These are phyloP conservation scores for Euphorbia celastroides DNA, from an alignment of 441 rosid species.

Conservation along the genomic window DNA sequence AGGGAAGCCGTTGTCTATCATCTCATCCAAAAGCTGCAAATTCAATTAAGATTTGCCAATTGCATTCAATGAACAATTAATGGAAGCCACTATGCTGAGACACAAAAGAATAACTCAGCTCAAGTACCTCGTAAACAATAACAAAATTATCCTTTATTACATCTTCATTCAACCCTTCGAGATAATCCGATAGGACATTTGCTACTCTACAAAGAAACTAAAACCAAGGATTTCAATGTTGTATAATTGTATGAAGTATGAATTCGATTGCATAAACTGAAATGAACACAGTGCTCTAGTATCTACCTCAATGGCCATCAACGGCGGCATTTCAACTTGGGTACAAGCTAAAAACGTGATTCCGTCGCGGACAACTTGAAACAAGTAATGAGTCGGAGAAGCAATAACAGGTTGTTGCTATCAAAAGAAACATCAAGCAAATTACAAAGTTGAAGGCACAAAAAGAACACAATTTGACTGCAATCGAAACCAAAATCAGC, in stretches of 20 bases:
- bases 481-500: background rate
- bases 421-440: slow-evolving; percentile 12
- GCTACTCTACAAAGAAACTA: slow-evolving; percentile 95
- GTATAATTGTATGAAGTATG: no score
- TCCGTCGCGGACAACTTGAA: slow-evolving; percentile 83
- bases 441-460: background rate
- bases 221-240: slow-evolving; percentile 19
- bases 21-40: slow-evolving; percentile 92
- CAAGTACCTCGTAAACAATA: slow-evolving; percentile 86
- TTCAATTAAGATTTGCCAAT: slow-evolving; percentile 15
- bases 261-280: background rate
- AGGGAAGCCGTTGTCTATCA: slow-evolving; percentile 98
- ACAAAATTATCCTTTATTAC: slow-evolving; percentile 87
- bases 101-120: background rate
- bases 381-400: slow-evolving; percentile 91
- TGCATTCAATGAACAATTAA: slow-evolving; percentile 12
- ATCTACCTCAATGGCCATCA: slow-evolving; percentile 91
- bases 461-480: background rate
- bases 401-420: slow-evolving; percentile 83
- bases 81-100: background rate
- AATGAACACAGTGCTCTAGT: background rate
- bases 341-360: slow-evolving; percentile 89
- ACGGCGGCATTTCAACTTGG: slow-evolving; percentile 96
- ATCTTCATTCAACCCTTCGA: slow-evolving; percentile 96
- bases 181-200: slow-evolving; percentile 75